A percentile compares a stretch with the other conserved stretches of the same genome.
Conservation (phyloP, 1,139 yeast genomes). For the Candida mesenterica region DNA sequence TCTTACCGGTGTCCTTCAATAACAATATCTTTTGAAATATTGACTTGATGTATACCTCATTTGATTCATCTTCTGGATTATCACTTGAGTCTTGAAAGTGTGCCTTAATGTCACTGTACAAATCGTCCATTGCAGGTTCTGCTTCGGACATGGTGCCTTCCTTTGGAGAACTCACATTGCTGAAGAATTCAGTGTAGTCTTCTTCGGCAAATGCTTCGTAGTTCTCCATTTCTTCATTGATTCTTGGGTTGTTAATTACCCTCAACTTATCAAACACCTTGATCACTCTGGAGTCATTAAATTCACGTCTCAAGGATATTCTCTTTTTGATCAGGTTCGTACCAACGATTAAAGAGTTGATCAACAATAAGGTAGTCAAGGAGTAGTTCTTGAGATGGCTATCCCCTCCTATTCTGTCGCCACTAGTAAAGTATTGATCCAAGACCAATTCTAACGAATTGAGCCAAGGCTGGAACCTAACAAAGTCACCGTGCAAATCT, state of each 20-base stretch:
- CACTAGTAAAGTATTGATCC: constrained; percentile 29
- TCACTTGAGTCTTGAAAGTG: constrained; percentile 12
- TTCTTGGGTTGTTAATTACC: constrained; percentile 35
- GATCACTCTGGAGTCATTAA: constrained; percentile 40
- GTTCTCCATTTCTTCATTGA: constrained; percentile 45
- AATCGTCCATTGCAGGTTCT: constrained; percentile 21
- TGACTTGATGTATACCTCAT: constrained; percentile 18
- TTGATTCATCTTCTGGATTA: constrained; percentile 9
- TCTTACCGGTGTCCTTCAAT: constrained; percentile 25
- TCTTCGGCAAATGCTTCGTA: constrained; percentile 43
- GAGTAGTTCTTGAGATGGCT: constrained; percentile 38
- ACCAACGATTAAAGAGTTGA: constrained; percentile 42
- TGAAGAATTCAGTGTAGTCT: constrained; percentile 29
- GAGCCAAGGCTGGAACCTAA: constrained; percentile 44
- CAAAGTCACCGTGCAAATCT: constrained; percentile 35
- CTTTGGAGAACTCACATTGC: constrained; percentile 9
- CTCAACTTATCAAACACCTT: constrained; percentile 39
- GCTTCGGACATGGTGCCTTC: constrained; percentile 14
- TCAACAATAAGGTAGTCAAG: constrained; percentile 43
- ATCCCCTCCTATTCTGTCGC: constrained; percentile 19
- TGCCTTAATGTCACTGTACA: constrained; percentile 18
- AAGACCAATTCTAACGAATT: constrained; percentile 35
- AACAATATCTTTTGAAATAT: constrained; percentile 26
- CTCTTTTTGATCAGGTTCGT: constrained; percentile 32
- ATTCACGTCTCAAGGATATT: constrained; percentile 35